Base-by-base conservation (phyloP, 2,329 filamentous ascomycete genomes). In the Calonectria hawksworthii region DNA sequence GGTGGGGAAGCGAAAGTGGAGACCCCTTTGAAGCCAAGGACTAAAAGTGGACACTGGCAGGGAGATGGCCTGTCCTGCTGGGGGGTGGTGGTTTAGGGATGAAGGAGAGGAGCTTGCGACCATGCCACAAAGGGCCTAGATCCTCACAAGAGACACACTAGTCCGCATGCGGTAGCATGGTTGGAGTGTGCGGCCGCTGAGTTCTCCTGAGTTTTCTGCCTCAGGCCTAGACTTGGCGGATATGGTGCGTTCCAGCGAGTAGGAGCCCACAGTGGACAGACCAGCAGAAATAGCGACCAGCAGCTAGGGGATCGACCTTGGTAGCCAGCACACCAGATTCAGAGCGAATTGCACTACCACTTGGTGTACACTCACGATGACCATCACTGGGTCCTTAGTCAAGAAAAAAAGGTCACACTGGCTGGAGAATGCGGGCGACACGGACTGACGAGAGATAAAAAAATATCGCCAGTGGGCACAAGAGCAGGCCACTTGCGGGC, bases 401-500 rank as follows among this genome's bases (percentile, higher is more conserved):
- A 70, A 75, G 68, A 67, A 64, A 38, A 67, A 68, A 36, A 67
- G 68, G 64, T 77, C 75, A 75, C 75, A 74, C 72, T 78, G 71
- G 74, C 75, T 74, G 52, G 77, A 71, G 56, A 68, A 77, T 21
- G 51, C 41, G 67, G 41, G 63, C 38, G 76, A 75, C 68, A 76
- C 74, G 75, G 72, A 63, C 76, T 41, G 69, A 68, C 56, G 54
- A 63, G 61, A 41, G 59, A 70, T 36, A 56, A 47, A 26, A 36
- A 51, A 61, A 63, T 18, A 23, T 78, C 75, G 59, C 64, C 63
- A 80, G 78, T 74, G 68, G 70, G 71, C 70, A 72, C 72, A 73
- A 70, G 74, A 80, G 71, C 79, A 79, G 79, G 73, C 79, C 79
- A 81, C 70, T 64, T 71, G 65, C 65, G 68, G 70, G 52, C 73